Evolutionary conservation across 1,139 yeast species (phyloP).

Genomic region (Wickerhamomyces sp.): DNA sequence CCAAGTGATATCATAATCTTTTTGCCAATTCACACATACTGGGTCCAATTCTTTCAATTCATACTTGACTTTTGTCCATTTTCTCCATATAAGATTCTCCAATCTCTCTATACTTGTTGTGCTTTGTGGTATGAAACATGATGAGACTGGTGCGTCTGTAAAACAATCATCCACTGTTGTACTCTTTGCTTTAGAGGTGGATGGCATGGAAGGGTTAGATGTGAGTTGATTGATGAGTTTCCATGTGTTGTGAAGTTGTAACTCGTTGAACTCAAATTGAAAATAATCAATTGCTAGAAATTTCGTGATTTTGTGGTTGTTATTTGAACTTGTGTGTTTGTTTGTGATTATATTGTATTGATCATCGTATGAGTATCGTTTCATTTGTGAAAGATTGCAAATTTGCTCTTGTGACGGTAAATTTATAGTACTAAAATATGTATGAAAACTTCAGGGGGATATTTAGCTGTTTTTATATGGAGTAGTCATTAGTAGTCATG

Average conservation of each 20-base stretch:
- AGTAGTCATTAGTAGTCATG: too few species aligned
- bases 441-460: too few species aligned
- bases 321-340: slow-evolving; percentile 9
- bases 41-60: slow-evolving; percentile 63
- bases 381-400: neutral
- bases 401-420: too few species aligned
- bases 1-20: slow-evolving; percentile 77
- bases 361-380: slow-evolving; percentile 21
- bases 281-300: slow-evolving; percentile 23
- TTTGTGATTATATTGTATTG: slow-evolving; percentile 18
- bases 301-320: slow-evolving; percentile 5
- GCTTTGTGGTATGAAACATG: slow-evolving; percentile 9
- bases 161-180: too few species aligned
- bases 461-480: too few species aligned
- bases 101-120: slow-evolving; percentile 40
- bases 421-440: too few species aligned
- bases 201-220: slow-evolving; percentile 11
- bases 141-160: too few species aligned
- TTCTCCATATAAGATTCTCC: slow-evolving; percentile 80
- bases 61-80: slow-evolving; percentile 71
- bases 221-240: slow-evolving; percentile 15
- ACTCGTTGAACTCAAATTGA: slow-evolving; percentile 22
- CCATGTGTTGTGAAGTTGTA: slow-evolving; percentile 24
- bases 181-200: too few species aligned
- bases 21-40: slow-evolving; percentile 70